These are phyloP conservation scores for Phytophthora fragariaefolia DNA, from an alignment of 352 stramenopile genomes.

Conservation along the genomic window DNA sequence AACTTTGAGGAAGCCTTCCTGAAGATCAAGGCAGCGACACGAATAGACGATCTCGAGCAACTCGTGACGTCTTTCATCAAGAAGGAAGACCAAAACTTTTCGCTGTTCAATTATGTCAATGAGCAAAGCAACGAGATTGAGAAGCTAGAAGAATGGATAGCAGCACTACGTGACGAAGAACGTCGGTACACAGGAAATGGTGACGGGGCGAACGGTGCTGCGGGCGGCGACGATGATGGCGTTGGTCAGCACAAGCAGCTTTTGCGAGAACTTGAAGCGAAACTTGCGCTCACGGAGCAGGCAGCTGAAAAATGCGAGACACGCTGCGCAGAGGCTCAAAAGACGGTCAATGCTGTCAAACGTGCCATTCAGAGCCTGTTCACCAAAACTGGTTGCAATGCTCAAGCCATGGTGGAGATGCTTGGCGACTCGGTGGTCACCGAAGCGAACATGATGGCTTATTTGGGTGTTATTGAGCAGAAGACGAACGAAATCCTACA, in stretches of 20 bases:
- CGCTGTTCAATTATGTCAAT: conserved; percentile 96
- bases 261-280: conserved; percentile 87
- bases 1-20: conserved; percentile 96
- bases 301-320: conserved; percentile 91
- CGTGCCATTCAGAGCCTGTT: conserved; percentile 78
- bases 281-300: conserved; percentile 78
- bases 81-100: conserved; percentile 98
- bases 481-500: conserved; percentile 94
- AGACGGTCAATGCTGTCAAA: conserved; percentile 92
- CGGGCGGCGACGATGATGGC: conserved; percentile 68
- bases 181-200: conserved; percentile 84
- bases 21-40: conserved; percentile 93
- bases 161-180: conserved; percentile 81
- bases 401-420: conserved; percentile 85
- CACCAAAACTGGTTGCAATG: conserved; percentile 84
- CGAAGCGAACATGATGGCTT: conserved; percentile 95
- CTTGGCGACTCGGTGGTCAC: conserved; percentile 90
- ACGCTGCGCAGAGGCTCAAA: conserved; percentile 90
- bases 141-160: conserved; percentile 88
- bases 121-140: conserved; percentile 95
- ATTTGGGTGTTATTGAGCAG: conserved; percentile 95
- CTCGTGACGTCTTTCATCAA: conserved; percentile 94
- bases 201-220: conserved; percentile 47
- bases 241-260: conserved; percentile 91
- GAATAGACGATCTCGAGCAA: conserved; percentile 93